phyloP scores from a whole-genome alignment of 2,329 filamentous ascomycete genomes.

The Aspergillus pseudoterreus region DNA sequence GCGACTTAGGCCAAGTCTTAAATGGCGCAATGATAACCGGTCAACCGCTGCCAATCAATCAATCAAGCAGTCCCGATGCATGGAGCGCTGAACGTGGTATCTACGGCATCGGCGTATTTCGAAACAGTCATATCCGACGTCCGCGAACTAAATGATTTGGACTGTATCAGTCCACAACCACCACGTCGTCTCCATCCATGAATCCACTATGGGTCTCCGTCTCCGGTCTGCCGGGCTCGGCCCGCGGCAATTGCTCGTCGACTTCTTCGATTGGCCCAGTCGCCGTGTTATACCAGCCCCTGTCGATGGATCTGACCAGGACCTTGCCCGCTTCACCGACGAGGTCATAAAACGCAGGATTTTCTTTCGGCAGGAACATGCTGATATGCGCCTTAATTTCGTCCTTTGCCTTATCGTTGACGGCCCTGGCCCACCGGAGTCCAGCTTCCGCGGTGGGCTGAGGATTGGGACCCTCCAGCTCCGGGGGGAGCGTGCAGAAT shows the following conservation, averaged over 20 bases:
- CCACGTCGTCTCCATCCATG: conserved; percentile 33
- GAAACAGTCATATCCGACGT: conserved; percentile 3
- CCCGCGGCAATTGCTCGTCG: conserved; percentile 13
- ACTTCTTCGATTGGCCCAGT: conserved; percentile 18
- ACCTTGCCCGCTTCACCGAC: conserved; percentile 35
- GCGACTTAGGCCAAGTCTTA: conserved; percentile 4
- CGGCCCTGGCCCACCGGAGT: conserved; percentile 63
- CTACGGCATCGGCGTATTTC: not conserved
- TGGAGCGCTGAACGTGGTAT: not conserved
- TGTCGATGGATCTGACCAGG: conserved; percentile 38
- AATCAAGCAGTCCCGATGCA: not conserved
- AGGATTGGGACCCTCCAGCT: conserved; percentile 32
- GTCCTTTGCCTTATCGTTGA: conserved; percentile 76
- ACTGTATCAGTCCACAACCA: conserved; percentile 27
- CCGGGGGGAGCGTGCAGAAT: conserved; percentile 78
- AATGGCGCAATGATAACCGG: not conserved
- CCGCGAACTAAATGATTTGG: not conserved
- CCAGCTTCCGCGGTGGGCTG: conserved; percentile 27
- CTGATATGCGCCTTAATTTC: conserved; percentile 74
- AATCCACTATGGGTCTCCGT: conserved; percentile 20
- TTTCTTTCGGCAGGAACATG: conserved; percentile 45
- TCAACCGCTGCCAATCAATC: not conserved
- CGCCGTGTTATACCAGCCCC: conserved; percentile 35
- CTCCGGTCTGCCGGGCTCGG: conserved; percentile 9
- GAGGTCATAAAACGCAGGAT: conserved; percentile 42